Evolutionary conservation across 805 yeast species (phyloP).

Genomic region (Metschnikowia shivogae): DNA sequence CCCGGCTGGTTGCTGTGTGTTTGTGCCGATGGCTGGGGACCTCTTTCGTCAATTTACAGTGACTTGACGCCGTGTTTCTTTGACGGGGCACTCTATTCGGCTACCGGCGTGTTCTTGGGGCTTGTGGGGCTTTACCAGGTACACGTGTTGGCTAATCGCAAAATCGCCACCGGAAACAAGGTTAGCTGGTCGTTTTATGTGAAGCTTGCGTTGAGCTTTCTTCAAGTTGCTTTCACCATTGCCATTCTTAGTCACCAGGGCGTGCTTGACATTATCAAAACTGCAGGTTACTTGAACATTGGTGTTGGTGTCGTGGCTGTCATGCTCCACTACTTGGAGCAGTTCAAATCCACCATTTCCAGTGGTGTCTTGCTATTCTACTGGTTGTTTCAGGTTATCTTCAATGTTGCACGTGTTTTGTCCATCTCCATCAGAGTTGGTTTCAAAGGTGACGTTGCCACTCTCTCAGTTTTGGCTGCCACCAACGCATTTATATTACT

Average conservation of each 20-base stretch:
- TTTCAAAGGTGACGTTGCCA: slow-evolving; percentile 17
- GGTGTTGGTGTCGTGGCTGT: slow-evolving; percentile 49
- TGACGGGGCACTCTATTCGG: slow-evolving; percentile 47
- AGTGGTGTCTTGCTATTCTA: slow-evolving; percentile 65
- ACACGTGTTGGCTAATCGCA: slow-evolving; percentile 26
- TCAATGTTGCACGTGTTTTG: slow-evolving; percentile 43
- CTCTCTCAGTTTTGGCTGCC: slow-evolving; percentile 28
- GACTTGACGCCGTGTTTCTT: slow-evolving; percentile 61
- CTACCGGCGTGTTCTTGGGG: slow-evolving; percentile 41
- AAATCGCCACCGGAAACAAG: slow-evolving; percentile 29
- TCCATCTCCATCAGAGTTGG: slow-evolving; percentile 38
- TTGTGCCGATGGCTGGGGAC: slow-evolving; percentile 43
- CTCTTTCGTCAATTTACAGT: slow-evolving; percentile 37
- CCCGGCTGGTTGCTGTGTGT: slow-evolving; percentile 29
- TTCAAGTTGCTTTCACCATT: slow-evolving; percentile 38
- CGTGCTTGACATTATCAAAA: slow-evolving; percentile 20
- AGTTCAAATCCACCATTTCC: slow-evolving; percentile 60
- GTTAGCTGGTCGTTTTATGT: slow-evolving; percentile 37
- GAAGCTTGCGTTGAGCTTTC: slow-evolving; percentile 36
- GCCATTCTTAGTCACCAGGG: slow-evolving; percentile 15
- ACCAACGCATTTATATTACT: slow-evolving; percentile 41
- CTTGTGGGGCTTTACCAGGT: slow-evolving; percentile 40
- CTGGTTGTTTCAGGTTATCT: slow-evolving; percentile 61
- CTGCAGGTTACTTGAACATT: slow-evolving; percentile 26
- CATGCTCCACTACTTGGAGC: slow-evolving; percentile 66